A percentile compares a stretch with the other conserved stretches of the same genome.
Conservation (phyloP, 2,329 filamentous ascomycete genomes). For the Emergomyces pasteurianus region DNA sequence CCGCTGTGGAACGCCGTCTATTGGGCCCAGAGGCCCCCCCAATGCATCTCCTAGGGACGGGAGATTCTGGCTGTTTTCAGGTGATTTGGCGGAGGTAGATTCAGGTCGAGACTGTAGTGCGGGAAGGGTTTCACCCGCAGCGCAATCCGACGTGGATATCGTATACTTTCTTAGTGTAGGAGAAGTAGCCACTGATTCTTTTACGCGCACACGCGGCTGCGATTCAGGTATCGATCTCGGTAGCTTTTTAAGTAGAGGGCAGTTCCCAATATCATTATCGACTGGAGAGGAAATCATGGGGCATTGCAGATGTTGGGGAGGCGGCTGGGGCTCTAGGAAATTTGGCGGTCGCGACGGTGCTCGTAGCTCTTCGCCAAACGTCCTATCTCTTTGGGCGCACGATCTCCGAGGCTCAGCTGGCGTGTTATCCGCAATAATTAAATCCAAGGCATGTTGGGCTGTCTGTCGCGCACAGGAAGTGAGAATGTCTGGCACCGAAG, state of each 20-base stretch:
- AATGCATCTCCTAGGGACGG: conserved; percentile 31
- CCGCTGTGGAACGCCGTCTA: conserved; percentile 16
- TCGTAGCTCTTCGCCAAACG: background rate
- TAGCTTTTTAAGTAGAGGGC: background rate
- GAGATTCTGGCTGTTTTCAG: conserved; percentile 21
- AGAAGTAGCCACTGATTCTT: conserved; percentile 18
- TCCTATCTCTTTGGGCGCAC: background rate
- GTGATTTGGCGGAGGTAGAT: conserved; percentile 21
- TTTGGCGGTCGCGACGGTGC: background rate
- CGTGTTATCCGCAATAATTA: background rate
- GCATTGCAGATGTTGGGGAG: background rate
- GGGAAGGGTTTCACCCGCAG: conserved; percentile 25
- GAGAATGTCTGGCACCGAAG: background rate
- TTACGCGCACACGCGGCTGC: background rate
- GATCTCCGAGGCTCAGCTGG: background rate
- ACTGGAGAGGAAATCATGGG: background rate
- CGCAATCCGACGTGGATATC: conserved; percentile 21
- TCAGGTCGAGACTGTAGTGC: conserved; percentile 28
- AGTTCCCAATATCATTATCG: background rate
- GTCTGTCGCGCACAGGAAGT: background rate
- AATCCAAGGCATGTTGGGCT: conserved; percentile 1
- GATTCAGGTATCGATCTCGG: conserved; percentile 1
- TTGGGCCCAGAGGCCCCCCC: conserved; percentile 17
- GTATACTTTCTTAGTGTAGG: conserved; percentile 21
- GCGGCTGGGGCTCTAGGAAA: background rate